Base-by-base conservation (phyloP, 441 rosid species). In the Erysimum pusillum region DNA sequence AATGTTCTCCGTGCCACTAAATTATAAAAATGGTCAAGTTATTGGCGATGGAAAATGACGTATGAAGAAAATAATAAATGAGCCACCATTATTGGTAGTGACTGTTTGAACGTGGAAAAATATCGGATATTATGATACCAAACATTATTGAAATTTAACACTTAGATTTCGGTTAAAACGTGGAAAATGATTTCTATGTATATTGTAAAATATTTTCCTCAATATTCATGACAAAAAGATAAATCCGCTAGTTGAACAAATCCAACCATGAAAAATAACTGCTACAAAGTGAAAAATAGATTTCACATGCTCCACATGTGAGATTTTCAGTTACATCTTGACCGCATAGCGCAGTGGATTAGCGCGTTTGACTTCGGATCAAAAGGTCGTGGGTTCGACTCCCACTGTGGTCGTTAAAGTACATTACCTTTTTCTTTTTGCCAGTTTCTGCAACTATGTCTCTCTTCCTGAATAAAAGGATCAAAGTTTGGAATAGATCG, bases 331-430 rank as follows among this genome's bases (percentile, higher is more conserved):
- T 17, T 17, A 0, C 0, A 6, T 4, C 3, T 0, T 28, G 97
- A 88, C 93, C 93, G 98, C 97, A 90, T 93, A 93, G 97, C 96
- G 97, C 97, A 92, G 97, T 92, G 98, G 98, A 93, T 92, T 91
- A 93, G 98, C 95, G 97, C 97, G 97, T 96, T 84, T 90, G 98
- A 96, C 98, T 94, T 92, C 97, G 98, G 98, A 94, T 94, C 95
- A 90, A 83, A 96, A 96, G 98, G 98, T 96, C 98, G 91, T 86
- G 94, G 94, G 94, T 93, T 93, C 98, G 96, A 91, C 93, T 90
- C 96, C 97, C 94, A 91, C 90, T 91, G 96, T 87, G 95, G 93
- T 90, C 94, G 92, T 7, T 3, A 3, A 0, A 28, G 31, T 3
- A 28, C 4, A 28, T 0, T 28, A 28, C 0, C 31, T 28, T 28